These are phyloP conservation scores for Boechera retrofracta DNA, from an alignment of 345 rosid genomes.

Conservation along the genomic window DNA sequence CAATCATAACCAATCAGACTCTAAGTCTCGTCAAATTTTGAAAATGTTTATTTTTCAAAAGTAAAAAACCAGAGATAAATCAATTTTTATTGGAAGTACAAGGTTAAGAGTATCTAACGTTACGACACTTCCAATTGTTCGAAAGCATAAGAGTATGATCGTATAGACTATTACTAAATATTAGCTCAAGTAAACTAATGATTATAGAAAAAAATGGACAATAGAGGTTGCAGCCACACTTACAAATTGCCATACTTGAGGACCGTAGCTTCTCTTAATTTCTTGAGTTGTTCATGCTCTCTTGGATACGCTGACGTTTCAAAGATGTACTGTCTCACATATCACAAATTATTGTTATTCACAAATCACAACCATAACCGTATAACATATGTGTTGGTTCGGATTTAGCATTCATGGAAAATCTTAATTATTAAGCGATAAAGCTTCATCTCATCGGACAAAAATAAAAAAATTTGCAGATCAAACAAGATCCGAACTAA, in stretches of 20 bases:
- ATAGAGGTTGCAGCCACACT: conserved; percentile 19
- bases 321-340: conserved; percentile 35
- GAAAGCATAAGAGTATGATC: background rate
- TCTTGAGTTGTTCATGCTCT: conserved; percentile 52
- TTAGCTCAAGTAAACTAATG: background rate
- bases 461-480: conserved; percentile 2
- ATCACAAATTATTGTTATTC: background rate
- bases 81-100: background rate
- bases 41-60: background rate
- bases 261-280: conserved; percentile 50
- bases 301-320: conserved; percentile 52
- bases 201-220: background rate
- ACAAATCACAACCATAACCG: background rate
- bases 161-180: background rate
- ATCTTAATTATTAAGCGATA: background rate
- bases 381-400: background rate
- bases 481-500: conserved; percentile 5
- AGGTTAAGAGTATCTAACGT: background rate
- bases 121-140: background rate
- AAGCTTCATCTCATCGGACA: background rate
- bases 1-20: too few species aligned
- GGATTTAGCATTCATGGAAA: background rate
- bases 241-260: conserved; percentile 41
- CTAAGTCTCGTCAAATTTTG: background rate
- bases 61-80: background rate